These are phyloP conservation scores for Eimeria maxima DNA, from an alignment of 169 alveolate species.

Conservation along the genomic window DNA sequence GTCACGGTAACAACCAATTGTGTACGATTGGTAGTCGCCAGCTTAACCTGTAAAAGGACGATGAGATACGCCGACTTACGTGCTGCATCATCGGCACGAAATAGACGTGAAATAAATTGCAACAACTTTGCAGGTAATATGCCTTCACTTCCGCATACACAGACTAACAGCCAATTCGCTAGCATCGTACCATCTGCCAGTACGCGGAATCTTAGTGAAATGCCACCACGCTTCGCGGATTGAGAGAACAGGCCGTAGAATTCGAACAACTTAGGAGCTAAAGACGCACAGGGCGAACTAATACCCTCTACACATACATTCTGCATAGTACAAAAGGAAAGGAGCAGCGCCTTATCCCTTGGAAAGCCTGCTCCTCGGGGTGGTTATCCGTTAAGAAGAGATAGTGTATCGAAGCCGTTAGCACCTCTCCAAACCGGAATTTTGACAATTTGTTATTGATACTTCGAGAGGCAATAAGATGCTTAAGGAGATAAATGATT, in stretches of 20 bases:
- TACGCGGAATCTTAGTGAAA: not conserved
- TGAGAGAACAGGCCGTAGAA: not conserved
- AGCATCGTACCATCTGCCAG: conserved; percentile 8
- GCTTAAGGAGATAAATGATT: not conserved
- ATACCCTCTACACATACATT: not conserved
- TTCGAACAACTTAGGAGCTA: not conserved
- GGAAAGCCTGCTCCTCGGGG: not conserved
- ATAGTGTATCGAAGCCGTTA: not conserved
- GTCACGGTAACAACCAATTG: not conserved
- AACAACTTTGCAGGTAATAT: no score
- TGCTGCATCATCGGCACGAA: not conserved
- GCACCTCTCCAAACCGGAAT: no score
- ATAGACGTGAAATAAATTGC: not conserved
- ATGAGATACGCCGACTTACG: not conserved
- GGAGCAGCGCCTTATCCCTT: not conserved
- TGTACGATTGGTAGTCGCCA: not conserved
- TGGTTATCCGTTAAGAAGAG: not conserved
- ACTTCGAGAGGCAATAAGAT: not conserved
- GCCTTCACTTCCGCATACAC: not conserved
- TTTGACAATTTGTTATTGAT: not conserved
- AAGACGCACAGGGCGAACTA: not conserved
- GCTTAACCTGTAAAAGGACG: not conserved
- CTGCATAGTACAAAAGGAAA: not conserved
- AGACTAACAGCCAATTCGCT: not conserved
- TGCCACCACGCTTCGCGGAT: not conserved